phyloP scores from a whole-genome alignment of 2,329 filamentous ascomycete species.

The Epicoccum sorghinum region DNA sequence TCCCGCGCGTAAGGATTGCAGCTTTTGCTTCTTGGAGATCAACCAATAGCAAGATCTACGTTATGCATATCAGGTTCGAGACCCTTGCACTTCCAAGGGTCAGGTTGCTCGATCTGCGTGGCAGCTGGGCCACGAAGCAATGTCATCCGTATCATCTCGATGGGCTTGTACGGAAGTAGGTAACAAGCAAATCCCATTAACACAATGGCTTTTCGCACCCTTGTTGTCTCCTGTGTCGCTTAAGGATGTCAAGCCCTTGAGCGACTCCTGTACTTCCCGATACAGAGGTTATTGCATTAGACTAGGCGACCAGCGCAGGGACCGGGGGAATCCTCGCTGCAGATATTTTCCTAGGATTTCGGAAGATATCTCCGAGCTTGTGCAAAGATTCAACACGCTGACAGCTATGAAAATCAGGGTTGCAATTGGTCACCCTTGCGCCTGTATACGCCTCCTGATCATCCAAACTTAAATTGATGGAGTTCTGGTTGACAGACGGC shows the following conservation, averaged over 20 bases:
- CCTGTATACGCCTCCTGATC: not conserved
- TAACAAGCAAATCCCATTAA: not conserved
- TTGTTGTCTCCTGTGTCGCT: not conserved
- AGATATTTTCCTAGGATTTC: not conserved
- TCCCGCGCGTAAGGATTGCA: too few relatives aligned
- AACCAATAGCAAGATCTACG: not conserved
- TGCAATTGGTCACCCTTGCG: too few relatives aligned
- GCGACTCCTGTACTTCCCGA: conserved; percentile 4
- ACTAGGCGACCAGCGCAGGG: conserved; percentile 4
- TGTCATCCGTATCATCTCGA: too few relatives aligned
- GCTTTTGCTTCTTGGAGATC: too few relatives aligned
- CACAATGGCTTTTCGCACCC: too few relatives aligned
- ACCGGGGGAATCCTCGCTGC: not conserved
- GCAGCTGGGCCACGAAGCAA: not conserved
- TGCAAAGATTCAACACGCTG: too few relatives aligned
- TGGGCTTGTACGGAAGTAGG: too few relatives aligned
- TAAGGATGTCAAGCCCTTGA: not conserved
- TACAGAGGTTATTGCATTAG: conserved; percentile 3
- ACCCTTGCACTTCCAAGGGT: not conserved
- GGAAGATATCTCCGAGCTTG: too few relatives aligned
- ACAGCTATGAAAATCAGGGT: too few relatives aligned
- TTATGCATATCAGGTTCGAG: not conserved
- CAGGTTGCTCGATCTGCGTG: not conserved
- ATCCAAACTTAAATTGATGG: not conserved
- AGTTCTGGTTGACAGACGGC: conserved; percentile 3